Base-by-base conservation (phyloP, 2,329 filamentous ascomycete genomes). In the Sporothrix humicola region DNA sequence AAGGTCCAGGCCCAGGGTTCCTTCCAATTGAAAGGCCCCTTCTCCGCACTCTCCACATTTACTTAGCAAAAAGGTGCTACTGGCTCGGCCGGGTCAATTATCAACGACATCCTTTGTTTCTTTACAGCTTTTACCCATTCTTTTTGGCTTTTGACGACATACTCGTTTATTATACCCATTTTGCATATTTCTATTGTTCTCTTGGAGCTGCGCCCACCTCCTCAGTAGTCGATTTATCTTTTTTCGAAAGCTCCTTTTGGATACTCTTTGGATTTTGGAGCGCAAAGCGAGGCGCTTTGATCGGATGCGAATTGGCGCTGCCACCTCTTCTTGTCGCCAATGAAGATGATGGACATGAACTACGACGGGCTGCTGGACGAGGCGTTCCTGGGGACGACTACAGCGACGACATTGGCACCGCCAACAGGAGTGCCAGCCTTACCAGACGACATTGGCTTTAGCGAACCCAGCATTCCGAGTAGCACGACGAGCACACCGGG, bases 311-410 rank as follows among this genome's bases (percentile, higher is more conserved):
- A 15, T 52, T 17, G 65, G 23, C 26, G 46, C 15, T 9, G 31
- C 48, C 50, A 13, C 13, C 26, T 44, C 5, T 6, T 26, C 12
- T 17, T 23, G 23, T 71, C 58, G 44, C 52, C 69, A 44, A 72
- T 72, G 71, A 72, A 66, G 71, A 72, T 66, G 50, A 72, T 72
- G 61, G 71, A 69, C 10, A 58, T 68, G 6, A 46, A 44, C 9
- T 42, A 68, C 71, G 52, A 69, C 37, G 59, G 63, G 37, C 23
- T 72, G 61, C 13, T 66, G 50, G 71, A 68, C 50, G 71, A 56
- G 6, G 59, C n/a, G 13, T 56, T 72, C 6, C 7, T 68, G 52
- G 63, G 42, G n/a, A n/a, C 71, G 66, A 37, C 63, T 9, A 15
- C 13, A 12, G 10, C 31, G 48, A 6, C 65, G 3, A 20, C 44